Percentiles rank a stretch among this genome's conserved stretches.
Evolutionary conservation across 75 land plant species (phyloP).

Genomic region (Larix kaempferi): DNA sequence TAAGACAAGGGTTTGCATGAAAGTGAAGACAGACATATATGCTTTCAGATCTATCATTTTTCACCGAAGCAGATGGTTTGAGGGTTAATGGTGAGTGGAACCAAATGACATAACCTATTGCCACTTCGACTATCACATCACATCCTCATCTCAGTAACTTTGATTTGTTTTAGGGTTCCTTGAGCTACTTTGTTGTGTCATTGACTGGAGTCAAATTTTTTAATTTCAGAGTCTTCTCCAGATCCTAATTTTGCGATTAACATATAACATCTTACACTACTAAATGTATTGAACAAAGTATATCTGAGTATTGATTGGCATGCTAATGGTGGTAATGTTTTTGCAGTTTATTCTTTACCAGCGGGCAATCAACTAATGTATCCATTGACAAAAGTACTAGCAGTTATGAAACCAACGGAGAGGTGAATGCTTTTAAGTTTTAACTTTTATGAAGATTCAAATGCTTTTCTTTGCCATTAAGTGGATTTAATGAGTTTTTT

Average conservation of each 20-base stretch:
- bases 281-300: too few relatives aligned
- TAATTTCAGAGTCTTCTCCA: background rate
- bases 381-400: constrained; percentile 17
- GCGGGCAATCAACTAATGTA: constrained; percentile 35
- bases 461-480: background rate
- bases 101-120: background rate
- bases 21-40: background rate
- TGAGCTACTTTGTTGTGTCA: background rate
- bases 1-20: background rate
- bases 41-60: background rate
- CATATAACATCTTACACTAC: background rate
- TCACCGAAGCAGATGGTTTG: too few relatives aligned
- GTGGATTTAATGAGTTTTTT: background rate
- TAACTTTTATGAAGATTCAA: background rate
- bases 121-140: background rate
- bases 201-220: background rate
- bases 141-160: background rate
- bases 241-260: background rate
- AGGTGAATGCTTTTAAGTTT: constrained; percentile 43
- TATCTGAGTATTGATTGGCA: background rate
- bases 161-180: background rate
- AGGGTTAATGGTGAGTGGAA: too few relatives aligned
- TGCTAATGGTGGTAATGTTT: background rate
- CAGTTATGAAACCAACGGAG: constrained; percentile 76
- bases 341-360: constrained; percentile 62